phyloP scores from a whole-genome alignment of 768 basidiomycete genomes.

The Termitomyces sp. region DNA sequence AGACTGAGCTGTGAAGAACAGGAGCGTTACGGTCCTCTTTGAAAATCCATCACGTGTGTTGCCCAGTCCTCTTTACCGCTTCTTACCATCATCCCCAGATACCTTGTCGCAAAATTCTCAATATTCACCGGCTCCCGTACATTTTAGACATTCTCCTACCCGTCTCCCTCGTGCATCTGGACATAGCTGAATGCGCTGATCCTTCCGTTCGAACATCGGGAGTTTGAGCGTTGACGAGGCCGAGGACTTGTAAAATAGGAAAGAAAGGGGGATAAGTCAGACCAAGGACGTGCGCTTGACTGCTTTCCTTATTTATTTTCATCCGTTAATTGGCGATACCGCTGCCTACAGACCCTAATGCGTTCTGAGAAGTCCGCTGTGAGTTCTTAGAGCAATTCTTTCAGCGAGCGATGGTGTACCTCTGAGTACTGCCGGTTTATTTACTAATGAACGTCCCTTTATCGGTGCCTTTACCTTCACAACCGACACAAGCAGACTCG shows the following conservation, averaged over 20 bases:
- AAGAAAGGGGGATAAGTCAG: constrained; percentile 28
- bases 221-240: constrained; percentile 54
- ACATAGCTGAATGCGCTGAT: constrained; percentile 90
- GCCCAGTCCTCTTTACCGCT: no score
- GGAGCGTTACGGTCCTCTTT: constrained; percentile 78
- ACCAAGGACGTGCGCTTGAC: constrained; percentile 54
- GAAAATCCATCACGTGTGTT: no score
- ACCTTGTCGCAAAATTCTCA: constrained; percentile 42
- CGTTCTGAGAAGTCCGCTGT: constrained; percentile 69
- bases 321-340: neutral
- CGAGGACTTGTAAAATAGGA: constrained; percentile 33
- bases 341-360: constrained; percentile 68
- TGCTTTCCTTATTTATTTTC: neutral
- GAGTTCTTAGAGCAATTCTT: constrained; percentile 86
- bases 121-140: constrained; percentile 16
- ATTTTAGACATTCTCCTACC: constrained; percentile 60
- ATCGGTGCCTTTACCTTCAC: constrained; percentile 85
- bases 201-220: constrained; percentile 89
- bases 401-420: constrained; percentile 79
- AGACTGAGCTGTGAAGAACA: constrained; percentile 85
- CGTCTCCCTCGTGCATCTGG: constrained; percentile 79
- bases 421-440: constrained; percentile 87
- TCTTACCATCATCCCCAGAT: no score
- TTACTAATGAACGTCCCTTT: constrained; percentile 89
- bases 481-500: constrained; percentile 75